These are phyloP conservation scores for Tilletiopsis washingtonensis DNA, from an alignment of 1,284 basidiomycete genomes.

Conservation along the genomic window DNA sequence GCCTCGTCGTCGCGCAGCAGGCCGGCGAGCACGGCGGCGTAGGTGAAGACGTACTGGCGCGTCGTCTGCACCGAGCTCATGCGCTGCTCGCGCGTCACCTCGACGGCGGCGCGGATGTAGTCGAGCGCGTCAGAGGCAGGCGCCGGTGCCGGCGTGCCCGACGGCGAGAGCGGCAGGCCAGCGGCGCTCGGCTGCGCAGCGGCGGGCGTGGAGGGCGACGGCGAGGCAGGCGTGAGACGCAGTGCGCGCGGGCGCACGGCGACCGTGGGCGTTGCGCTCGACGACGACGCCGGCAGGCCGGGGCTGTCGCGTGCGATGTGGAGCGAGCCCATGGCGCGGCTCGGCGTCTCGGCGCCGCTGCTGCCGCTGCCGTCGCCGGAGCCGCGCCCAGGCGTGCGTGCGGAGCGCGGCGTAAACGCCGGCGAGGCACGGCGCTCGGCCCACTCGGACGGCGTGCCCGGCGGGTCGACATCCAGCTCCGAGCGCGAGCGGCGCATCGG, in stretches of 20 bases:
- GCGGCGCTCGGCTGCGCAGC: not conserved
- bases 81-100: conserved; percentile 38
- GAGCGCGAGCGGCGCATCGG: conserved; percentile 24
- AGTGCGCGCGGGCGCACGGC: too few relatives aligned
- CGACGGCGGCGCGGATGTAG: conserved; percentile 15
- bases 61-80: conserved; percentile 44
- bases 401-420: too few relatives aligned
- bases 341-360: conserved; percentile 8
- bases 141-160: not conserved
- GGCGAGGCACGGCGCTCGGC: too few relatives aligned
- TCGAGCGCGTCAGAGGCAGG: conserved; percentile 14
- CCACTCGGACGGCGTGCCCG: not conserved
- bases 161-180: not conserved
- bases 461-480: conserved; percentile 6
- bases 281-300: too few relatives aligned
- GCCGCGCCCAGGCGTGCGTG: too few relatives aligned
- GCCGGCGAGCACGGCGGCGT: conserved; percentile 32
- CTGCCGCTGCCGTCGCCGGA: too few relatives aligned
- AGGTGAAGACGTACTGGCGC: conserved; percentile 43
- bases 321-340: conserved; percentile 12
- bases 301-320: conserved; percentile 9
- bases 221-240: too few relatives aligned
- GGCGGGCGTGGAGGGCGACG: not conserved
- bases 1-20: conserved; percentile 18
- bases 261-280: not conserved